Evolutionary conservation across 2,329 filamentous ascomycete species (phyloP).

Genomic region (Colletotrichum sp.): DNA sequence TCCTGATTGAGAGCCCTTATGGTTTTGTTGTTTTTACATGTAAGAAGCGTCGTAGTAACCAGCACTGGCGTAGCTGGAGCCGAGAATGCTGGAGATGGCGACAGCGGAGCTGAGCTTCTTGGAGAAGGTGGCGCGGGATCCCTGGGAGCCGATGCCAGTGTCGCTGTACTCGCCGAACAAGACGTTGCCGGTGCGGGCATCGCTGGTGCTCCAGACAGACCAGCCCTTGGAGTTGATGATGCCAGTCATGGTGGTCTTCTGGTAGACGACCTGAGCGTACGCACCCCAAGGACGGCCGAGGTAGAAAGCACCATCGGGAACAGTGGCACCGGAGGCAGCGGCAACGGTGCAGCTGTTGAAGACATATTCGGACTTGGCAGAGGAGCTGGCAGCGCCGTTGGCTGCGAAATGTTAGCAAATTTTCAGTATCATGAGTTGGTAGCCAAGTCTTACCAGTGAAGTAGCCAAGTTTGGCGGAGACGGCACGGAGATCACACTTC

Average conservation of each 20-base stretch:
- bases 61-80: conserved; percentile 26
- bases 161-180: conserved; percentile 65
- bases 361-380: conserved; percentile 45
- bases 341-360: conserved; percentile 50
- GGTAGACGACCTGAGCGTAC: conserved; percentile 53
- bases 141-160: conserved; percentile 58
- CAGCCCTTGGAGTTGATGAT: conserved; percentile 67
- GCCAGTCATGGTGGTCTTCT: conserved; percentile 51
- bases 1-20: background rate
- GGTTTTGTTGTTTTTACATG: conserved; percentile 17
- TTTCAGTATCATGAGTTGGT: background rate
- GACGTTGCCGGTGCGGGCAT: conserved; percentile 56
- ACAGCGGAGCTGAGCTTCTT: conserved; percentile 39
- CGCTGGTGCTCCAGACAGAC: conserved; percentile 55
- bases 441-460: conserved; percentile 40
- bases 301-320: conserved; percentile 45
- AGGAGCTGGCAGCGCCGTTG: conserved; percentile 41
- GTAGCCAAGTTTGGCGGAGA: conserved; percentile 39
- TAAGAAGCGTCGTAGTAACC: conserved; percentile 33
- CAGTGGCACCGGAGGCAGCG: conserved; percentile 40
- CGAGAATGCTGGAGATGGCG: conserved; percentile 32
- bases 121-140: conserved; percentile 52
- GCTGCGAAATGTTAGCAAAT: conserved; percentile 28
- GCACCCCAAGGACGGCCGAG: conserved; percentile 54
- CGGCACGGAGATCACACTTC: conserved; percentile 42